phyloP scores from a whole-genome alignment of 495 filamentous ascomycete species.

The Clohesyomyces aquaticus region DNA sequence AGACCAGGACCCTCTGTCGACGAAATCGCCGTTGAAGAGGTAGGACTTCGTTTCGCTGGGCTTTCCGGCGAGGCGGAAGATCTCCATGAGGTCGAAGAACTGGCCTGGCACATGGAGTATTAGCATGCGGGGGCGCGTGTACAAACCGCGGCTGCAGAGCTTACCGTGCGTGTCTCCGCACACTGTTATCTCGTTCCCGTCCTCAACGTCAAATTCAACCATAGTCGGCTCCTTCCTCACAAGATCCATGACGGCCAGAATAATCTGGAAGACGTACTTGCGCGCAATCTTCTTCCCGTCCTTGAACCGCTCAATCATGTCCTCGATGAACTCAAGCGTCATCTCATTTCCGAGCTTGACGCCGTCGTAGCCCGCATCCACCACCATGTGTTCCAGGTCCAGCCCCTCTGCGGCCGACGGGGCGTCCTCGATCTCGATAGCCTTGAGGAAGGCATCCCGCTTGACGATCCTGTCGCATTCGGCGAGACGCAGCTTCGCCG shows the following conservation, averaged over 20 bases:
- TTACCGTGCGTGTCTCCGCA: slow-evolving; percentile 96
- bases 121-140: slow-evolving; percentile 9
- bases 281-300: slow-evolving; percentile 89
- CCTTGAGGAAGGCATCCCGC: slow-evolving; percentile 85
- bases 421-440: slow-evolving; percentile 90
- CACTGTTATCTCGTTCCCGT: slow-evolving; percentile 81
- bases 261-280: slow-evolving; percentile 97
- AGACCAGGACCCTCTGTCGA: slow-evolving; percentile 96
- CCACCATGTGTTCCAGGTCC: slow-evolving; percentile 79
- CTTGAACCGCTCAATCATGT: slow-evolving; percentile 97
- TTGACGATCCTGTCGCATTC: slow-evolving; percentile 94
- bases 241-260: slow-evolving; percentile 84
- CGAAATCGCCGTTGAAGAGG: slow-evolving; percentile 99
- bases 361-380: slow-evolving; percentile 87
- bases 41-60: slow-evolving; percentile 86
- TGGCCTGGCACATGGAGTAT: slow-evolving; percentile 62
- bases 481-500: slow-evolving; percentile 84
- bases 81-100: slow-evolving; percentile 95
- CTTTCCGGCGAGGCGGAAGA: slow-evolving; percentile 88
- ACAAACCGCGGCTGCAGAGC: slow-evolving; percentile 30
- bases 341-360: slow-evolving; percentile 77
- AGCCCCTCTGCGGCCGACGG: slow-evolving; percentile 89
- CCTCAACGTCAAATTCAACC: slow-evolving; percentile 85
- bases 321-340: slow-evolving; percentile 93
- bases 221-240: slow-evolving; percentile 94